Base-by-base conservation (phyloP, 306 rosid genomes). In the Betula pendula region DNA sequence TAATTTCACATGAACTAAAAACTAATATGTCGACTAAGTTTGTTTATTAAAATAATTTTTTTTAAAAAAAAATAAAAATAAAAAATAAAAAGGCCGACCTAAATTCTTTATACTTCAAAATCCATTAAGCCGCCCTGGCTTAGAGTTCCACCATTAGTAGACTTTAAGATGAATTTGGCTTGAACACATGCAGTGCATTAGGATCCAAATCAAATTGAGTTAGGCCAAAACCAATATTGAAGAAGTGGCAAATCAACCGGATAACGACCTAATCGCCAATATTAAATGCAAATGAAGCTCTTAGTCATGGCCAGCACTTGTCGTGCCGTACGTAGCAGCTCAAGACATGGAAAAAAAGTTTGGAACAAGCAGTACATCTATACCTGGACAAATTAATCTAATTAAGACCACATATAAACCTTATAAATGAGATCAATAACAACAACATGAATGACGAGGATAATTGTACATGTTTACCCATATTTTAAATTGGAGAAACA, bases 311-410 rank as follows among this genome's bases (percentile, higher is more conserved):
- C 48, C 27, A 66, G 48, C 48, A 35, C 47, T 31, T 35, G 25
- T 66, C 70, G 45, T 19, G 70, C 47, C 48, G 9, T 24, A 49
- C 48, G 9, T 24, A 49, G 65, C 47, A 52, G 68, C 66, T 31
- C 25, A 5, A 82, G 68, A 76, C 66, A 56, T 65, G 78, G 17
- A 73, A 25, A 69, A 25, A 69, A 66, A 31, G 62, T 29, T 3
- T 47, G 55, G 27, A 45, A 35, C 53, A 16, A 8, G 8, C n/a
- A n/a, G n/a, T n/a, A n/a, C n/a, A 4, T 0, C 8, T 38, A 14
- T 2, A 47, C 12, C 53, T 78, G 81, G 81, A 80, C 79, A 78
- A n/a, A n/a, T n/a, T n/a, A n/a, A 81, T 75, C 55, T 73, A n/a
- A n/a, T n/a, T n/a, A 70, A 24, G 62, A 78, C 81, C 45, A 44